Evolutionary conservation across 768 basidiomycete genomes (phyloP), one percentile per base, ranked within the genome.

Genomic region (Termitomyces sp.): DNA sequence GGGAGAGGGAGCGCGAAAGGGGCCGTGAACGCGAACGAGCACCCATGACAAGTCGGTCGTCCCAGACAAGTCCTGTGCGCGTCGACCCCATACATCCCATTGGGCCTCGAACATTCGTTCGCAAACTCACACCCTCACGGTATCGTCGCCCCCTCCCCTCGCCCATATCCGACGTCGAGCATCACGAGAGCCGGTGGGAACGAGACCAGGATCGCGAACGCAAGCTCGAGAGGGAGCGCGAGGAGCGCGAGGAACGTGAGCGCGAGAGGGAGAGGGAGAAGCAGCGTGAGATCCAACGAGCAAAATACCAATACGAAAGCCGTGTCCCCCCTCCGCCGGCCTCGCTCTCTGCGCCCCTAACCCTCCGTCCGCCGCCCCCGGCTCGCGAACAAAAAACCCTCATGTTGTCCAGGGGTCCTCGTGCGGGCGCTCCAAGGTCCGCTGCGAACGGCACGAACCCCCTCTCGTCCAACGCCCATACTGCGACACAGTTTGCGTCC

Each of bases 61-160:
- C 56, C 0, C 60, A 61, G 27, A 61, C 60, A 1, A 58, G 57
- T 1, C 60, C 60, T 9, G 57, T 56, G 0, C 57, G 60, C 8
- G 53, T 61, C 5, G 54, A 57, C 27, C 53, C 60, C 2, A 1
- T 61, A 9, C 54, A 54, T 1, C 34, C 43, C 2, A 27, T 48
- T 0, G 47, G 37, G 1, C 53, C 60, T 0, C 27, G 60, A 8
- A 37, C 57, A 0, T 61, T 34, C 23, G 7, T 61, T 2, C 47
- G 60, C 6, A 34, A 32, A 10, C 31, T 61, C 19, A 62, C 61
- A 0, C 61, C 60, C 0, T 51, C 53, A 0, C 42, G 53, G 5
- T 44, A 45, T 34, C 59, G 59, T 16, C 25, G 27, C 7, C n/a
- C 31, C 17, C 31, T 6, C 16, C 21, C n/a, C 14, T 38, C 49